Evolutionary conservation across 2,329 filamentous ascomycete genomes (phyloP).

Genomic region (Trichoderma koningiopsis): DNA sequence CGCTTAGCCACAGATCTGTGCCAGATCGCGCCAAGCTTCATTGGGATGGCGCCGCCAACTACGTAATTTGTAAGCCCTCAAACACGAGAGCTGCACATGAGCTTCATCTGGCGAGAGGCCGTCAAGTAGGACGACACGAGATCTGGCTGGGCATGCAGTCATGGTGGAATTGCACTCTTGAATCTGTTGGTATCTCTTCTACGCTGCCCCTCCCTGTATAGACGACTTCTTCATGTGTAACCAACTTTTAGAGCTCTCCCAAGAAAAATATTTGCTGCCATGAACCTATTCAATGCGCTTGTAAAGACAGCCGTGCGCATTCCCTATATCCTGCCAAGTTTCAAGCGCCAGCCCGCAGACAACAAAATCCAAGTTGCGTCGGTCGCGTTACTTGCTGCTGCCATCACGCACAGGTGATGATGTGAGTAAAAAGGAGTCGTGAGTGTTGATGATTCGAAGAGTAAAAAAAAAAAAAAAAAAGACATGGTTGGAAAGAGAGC

Average conservation of each 20-base stretch:
- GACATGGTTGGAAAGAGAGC: neutral
- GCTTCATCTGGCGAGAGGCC: neutral
- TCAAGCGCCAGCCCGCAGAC: slow-evolving; percentile 14
- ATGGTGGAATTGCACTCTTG: slow-evolving; percentile 4
- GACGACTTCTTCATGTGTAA: slow-evolving; percentile 5
- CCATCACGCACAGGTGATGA: slow-evolving; percentile 3
- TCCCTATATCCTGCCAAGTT: slow-evolving; percentile 21
- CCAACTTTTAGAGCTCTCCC: slow-evolving; percentile 24
- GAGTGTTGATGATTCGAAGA: slow-evolving; percentile 5
- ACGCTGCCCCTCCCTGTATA: slow-evolving; percentile 14
- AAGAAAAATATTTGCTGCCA: slow-evolving; percentile 4
- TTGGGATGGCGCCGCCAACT: slow-evolving; percentile 15
- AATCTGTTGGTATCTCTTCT: slow-evolving; percentile 26
- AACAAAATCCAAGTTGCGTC: slow-evolving; percentile 2
- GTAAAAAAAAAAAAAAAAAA: slow-evolving; percentile 1
- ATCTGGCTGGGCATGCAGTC: neutral
- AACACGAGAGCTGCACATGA: neutral
- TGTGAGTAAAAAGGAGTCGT: slow-evolving; percentile 5
- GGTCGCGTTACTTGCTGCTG: slow-evolving; percentile 7
- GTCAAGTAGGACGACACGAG: no score
- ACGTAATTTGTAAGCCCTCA: slow-evolving; percentile 11
- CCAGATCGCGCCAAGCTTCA: slow-evolving; percentile 22
- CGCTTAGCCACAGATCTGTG: slow-evolving; percentile 18
- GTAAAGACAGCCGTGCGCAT: slow-evolving; percentile 13
- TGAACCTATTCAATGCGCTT: slow-evolving; percentile 17